Evolutionary conservation across 106 monocot species (phyloP).

Genomic region (Acorus gramineus): DNA sequence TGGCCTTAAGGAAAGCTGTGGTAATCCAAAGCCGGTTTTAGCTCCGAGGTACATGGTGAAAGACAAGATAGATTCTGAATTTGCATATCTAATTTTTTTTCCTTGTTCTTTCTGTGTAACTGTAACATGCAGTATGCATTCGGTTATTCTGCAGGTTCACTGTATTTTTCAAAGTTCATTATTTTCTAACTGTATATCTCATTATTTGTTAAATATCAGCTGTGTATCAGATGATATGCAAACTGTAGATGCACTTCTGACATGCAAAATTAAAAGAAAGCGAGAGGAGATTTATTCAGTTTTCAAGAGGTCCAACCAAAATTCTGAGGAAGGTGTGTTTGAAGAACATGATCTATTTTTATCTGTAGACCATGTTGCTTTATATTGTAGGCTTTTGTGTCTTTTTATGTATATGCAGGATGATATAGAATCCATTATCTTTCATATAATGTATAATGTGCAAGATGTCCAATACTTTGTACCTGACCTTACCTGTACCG

Average conservation of each 20-base stretch:
- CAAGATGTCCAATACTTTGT: not conserved
- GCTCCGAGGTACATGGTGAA: constrained; percentile 55
- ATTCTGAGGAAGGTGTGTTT: constrained; percentile 30
- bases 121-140: not conserved
- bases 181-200: not conserved
- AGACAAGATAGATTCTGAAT: not conserved
- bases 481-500: no score
- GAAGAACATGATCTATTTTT: no score
- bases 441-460: not conserved
- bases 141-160: not conserved
- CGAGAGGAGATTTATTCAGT: constrained; percentile 26
- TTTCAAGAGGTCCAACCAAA: constrained; percentile 7
- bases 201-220: constrained; percentile 24
- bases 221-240: constrained; percentile 83
- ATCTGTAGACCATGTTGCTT: no score
- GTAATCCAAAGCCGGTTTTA: constrained; percentile 77
- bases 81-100: not conserved
- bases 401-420: no score
- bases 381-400: no score
- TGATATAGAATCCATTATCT: no score
- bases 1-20: constrained; percentile 51
- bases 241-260: constrained; percentile 76
- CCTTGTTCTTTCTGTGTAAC: not conserved
- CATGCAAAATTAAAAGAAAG: constrained; percentile 85
- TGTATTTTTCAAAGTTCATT: not conserved